Evolutionary conservation across 768 basidiomycete species (phyloP).

Genomic region (Exidia glandulosa): DNA sequence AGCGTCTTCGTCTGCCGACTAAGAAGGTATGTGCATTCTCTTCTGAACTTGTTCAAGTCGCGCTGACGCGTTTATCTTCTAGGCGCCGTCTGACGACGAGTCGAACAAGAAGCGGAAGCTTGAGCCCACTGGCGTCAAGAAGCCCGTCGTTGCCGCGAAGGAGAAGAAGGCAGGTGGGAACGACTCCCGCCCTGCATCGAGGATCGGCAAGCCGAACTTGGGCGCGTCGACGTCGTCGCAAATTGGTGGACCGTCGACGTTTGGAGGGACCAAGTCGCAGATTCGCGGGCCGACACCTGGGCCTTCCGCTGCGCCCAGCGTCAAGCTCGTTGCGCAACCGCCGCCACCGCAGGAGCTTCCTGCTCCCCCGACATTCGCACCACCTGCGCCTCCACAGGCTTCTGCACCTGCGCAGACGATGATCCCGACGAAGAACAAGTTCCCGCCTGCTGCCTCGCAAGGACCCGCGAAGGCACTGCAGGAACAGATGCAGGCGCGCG

Average conservation of each 20-base stretch:
- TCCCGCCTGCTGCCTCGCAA: not conserved
- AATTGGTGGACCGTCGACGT: slow-evolving; percentile 3
- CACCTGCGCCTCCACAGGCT: slow-evolving; percentile 28
- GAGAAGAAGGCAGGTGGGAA: slow-evolving; percentile 13
- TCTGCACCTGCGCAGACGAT: slow-evolving; percentile 27
- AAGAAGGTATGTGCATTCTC: slow-evolving; percentile 40
- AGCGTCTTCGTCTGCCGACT: slow-evolving; percentile 44
- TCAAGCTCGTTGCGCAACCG: slow-evolving; percentile 4
- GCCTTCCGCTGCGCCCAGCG: slow-evolving; percentile 1
- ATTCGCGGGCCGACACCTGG: not conserved
- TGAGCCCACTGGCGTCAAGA: slow-evolving; percentile 49
- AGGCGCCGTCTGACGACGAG: slow-evolving; percentile 49
- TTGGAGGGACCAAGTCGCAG: slow-evolving; percentile 7
- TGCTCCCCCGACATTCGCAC: slow-evolving; percentile 24
- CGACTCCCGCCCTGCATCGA: slow-evolving; percentile 11
- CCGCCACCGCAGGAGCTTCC: not conserved
- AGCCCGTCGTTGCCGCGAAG: slow-evolving; percentile 42
- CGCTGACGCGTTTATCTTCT: slow-evolving; percentile 1
- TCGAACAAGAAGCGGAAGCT: slow-evolving; percentile 61
- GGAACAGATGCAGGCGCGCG: slow-evolving; percentile 46
- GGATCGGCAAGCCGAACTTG: slow-evolving; percentile 17
- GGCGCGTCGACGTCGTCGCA: slow-evolving; percentile 8
- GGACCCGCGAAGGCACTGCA: slow-evolving; percentile 22
- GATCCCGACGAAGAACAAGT: slow-evolving; percentile 3
- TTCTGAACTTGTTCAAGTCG: not conserved